Evolutionary conservation across 2,329 filamentous ascomycete species (phyloP), one percentile per base, ranked within the genome.

Genomic region (Penicillium sp.): DNA sequence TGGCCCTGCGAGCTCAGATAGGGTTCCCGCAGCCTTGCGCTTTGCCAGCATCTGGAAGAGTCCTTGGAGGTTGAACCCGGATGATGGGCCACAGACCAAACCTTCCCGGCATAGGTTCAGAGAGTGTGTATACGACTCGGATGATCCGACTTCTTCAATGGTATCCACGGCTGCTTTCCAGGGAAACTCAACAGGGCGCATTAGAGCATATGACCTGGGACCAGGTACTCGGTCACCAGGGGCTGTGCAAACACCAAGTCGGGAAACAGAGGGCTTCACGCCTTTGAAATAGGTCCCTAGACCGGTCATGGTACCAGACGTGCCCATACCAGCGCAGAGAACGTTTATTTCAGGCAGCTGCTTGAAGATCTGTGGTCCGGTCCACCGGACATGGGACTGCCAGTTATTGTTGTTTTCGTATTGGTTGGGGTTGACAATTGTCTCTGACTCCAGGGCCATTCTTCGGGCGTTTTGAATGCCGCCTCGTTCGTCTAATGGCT

Each of bases 41-140:
- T 73, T 76, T 45, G 74, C 69, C 1, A 82, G 59, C 54, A 75
- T 74, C 37, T 78, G 70, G 53, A 72, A 73, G 3, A 78, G 60
- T 10, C 80, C 78, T 48, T 73, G 57, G 1, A 83, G 65, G 46
- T 78, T 80, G 57, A 81, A 78, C 0, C 81, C 80, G 0, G 79
- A 82, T 0, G 79, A 82, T 0, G 81, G 81, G 0, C 81, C 81
- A 35, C 76, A 80, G 6, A 83, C 70, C 6, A 83, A 63, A 0
- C 81, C 80, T 44, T 81, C 69, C 1, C 80, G 72, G 22, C 73
- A 80, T 1, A 84, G 66, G 12, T 76, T 66, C 26, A 83, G 60
- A 0, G 79, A 82, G 7, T 77, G 53, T 0, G 68, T 64, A 58
- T 74, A 83, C 0, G 80, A 77, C 33, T 80, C 75, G 7, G 69